These are phyloP conservation scores for Calonectria hongkongensis DNA, from an alignment of 2,329 filamentous ascomycete genomes.

Conservation along the genomic window DNA sequence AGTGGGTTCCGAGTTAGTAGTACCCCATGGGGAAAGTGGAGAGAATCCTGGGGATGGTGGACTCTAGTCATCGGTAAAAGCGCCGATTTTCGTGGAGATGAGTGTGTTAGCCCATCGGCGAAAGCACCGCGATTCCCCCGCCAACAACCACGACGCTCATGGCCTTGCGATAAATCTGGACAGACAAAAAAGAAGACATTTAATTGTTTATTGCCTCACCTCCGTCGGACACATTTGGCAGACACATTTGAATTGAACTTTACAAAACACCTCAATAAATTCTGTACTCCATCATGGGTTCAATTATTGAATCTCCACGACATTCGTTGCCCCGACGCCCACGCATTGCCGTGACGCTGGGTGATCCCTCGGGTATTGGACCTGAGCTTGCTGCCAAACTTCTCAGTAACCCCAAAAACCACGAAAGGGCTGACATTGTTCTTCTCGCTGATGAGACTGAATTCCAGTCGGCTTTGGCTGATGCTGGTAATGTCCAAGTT, in stretches of 20 bases:
- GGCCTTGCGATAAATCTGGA: background rate
- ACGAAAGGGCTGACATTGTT: background rate
- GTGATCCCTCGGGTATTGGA: conserved; percentile 4
- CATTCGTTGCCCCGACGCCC: background rate
- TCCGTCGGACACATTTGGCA: background rate
- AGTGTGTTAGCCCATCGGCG: background rate
- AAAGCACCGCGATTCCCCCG: background rate
- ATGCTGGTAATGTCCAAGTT: background rate
- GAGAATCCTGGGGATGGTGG: background rate
- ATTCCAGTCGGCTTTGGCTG: background rate
- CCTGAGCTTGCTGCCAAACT: conserved; percentile 14
- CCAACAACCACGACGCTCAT: background rate
- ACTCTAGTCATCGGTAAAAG: background rate
- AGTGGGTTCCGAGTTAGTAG: background rate
- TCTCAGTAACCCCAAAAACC: conserved; percentile 12
- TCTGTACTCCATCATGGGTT: background rate
- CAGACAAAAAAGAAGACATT: background rate
- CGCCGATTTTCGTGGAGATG: background rate
- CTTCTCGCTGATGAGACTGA: conserved; percentile 2
- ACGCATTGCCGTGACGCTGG: conserved; percentile 10
- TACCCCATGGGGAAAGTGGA: conserved; percentile 26
- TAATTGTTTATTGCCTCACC: background rate
- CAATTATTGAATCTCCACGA: background rate
- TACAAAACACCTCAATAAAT: background rate
- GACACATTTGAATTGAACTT: background rate